These are phyloP conservation scores for Gelatoporia subvermispora DNA, from an alignment of 768 basidiomycete genomes.

Conservation along the genomic window DNA sequence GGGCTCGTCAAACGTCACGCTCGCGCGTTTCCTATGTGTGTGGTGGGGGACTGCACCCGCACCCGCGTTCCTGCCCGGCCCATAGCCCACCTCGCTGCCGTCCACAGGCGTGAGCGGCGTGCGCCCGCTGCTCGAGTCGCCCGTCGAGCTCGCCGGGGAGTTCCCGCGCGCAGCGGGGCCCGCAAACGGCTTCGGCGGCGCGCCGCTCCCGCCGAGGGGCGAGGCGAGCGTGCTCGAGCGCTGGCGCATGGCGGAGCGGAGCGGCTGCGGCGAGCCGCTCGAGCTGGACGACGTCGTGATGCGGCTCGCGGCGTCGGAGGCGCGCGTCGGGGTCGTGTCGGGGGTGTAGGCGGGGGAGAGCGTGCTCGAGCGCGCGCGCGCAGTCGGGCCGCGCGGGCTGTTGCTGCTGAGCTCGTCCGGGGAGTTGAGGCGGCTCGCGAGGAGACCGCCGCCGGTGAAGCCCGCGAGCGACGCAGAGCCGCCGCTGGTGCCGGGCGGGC, in stretches of 20 bases:
- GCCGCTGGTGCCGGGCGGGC: background rate
- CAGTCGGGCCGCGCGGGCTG: background rate
- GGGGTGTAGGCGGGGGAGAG: background rate
- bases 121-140: slow-evolving; percentile 76
- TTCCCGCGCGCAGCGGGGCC: slow-evolving; percentile 36
- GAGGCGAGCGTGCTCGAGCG: slow-evolving; percentile 2
- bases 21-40: slow-evolving; percentile 48
- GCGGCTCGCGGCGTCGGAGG: background rate
- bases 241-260: background rate
- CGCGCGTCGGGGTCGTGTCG: background rate
- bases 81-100: slow-evolving; percentile 54
- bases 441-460: no score
- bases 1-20: slow-evolving; percentile 67
- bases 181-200: slow-evolving; percentile 52
- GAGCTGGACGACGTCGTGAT: background rate
- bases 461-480: background rate
- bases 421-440: no score
- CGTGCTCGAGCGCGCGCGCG: background rate
- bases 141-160: slow-evolving; percentile 81
- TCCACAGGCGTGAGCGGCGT: slow-evolving; percentile 74
- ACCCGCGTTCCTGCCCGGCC: slow-evolving; percentile 1
- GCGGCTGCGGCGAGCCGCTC: background rate
- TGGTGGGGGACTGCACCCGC: slow-evolving; percentile 19
- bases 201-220: background rate
- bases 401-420: no score